phyloP scores from a whole-genome alignment of 305 asterid genomes.

The Fraxinus xanthoxyloides region DNA sequence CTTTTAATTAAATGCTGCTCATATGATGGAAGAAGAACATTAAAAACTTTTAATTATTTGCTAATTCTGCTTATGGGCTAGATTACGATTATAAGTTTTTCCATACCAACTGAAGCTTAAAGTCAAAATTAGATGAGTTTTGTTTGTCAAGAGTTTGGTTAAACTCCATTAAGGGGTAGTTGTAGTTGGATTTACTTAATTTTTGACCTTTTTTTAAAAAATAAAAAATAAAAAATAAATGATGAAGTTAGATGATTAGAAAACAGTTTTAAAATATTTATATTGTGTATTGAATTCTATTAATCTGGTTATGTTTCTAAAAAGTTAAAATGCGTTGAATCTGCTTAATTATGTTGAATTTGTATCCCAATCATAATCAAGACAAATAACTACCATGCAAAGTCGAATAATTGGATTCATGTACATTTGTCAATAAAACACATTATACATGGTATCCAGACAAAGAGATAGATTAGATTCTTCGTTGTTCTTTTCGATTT shows the following conservation, averaged over 20 bases:
- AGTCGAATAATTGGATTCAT: not conserved
- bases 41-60: not conserved
- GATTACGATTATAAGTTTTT: not conserved
- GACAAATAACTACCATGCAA: not conserved
- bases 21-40: not conserved
- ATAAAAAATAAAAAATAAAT: not conserved
- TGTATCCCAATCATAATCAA: not conserved
- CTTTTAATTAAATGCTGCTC: not conserved
- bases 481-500: not conserved
- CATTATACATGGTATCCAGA: not conserved
- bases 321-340: not conserved
- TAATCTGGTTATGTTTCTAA: not conserved
- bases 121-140: not conserved
- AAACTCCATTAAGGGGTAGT: not conserved
- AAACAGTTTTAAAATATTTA: not conserved
- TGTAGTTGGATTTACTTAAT: constrained; percentile 1
- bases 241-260: not conserved
- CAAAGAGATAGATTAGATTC: not conserved
- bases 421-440: not conserved
- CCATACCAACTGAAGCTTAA: not conserved
- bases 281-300: not conserved
- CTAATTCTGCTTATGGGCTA: not conserved
- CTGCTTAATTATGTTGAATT: not conserved
- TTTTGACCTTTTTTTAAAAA: not conserved
- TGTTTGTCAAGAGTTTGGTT: not conserved